Percentiles rank a stretch among this genome's conserved stretches.
phyloP scores from a whole-genome alignment of 2,329 filamentous ascomycete genomes.

The Chaetomiaceae sp. region DNA sequence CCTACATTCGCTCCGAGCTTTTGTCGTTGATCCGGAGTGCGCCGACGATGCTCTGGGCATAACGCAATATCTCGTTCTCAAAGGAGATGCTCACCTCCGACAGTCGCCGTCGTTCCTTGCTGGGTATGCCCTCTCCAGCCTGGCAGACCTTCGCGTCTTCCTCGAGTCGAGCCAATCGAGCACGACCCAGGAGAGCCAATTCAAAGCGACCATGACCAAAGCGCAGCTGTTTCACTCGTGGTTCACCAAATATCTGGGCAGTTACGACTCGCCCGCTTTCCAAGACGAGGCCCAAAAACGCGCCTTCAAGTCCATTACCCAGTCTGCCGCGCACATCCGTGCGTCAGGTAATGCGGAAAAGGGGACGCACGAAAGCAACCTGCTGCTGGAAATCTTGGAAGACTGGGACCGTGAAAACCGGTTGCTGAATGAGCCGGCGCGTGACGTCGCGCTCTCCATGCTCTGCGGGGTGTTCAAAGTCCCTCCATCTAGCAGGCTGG shows the following conservation, averaged over 20 bases:
- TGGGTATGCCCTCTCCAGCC: slow-evolving; percentile 70
- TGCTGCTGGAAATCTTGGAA: slow-evolving; percentile 72
- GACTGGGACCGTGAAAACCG: slow-evolving; percentile 58
- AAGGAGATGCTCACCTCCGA: slow-evolving; percentile 58
- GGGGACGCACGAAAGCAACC: slow-evolving; percentile 67
- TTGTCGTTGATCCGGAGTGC: slow-evolving; percentile 77
- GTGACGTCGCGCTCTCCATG: slow-evolving; percentile 62
- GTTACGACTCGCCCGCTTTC: slow-evolving; percentile 52
- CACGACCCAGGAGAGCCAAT: slow-evolving; percentile 79
- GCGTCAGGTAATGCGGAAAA: slow-evolving; percentile 62
- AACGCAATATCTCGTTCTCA: slow-evolving; percentile 71
- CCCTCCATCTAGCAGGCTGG: slow-evolving; percentile 50
- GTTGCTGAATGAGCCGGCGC: slow-evolving; percentile 64
- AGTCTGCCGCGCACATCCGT: slow-evolving; percentile 61
- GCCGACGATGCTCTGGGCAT: slow-evolving; percentile 86
- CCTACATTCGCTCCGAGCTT: slow-evolving; percentile 70
- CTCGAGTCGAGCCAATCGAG: slow-evolving; percentile 67
- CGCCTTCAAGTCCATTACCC: slow-evolving; percentile 61
- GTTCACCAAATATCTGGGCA: slow-evolving; percentile 64
- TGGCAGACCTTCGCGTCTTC: slow-evolving; percentile 73
- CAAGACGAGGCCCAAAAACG: slow-evolving; percentile 41
- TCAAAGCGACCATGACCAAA: slow-evolving; percentile 68
- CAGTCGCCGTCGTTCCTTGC: slow-evolving; percentile 68
- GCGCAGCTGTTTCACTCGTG: slow-evolving; percentile 71
- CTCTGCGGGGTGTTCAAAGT: slow-evolving; percentile 70